phyloP scores from a whole-genome alignment of 2,329 filamentous ascomycete genomes.

The Trichoderma atroviride region DNA sequence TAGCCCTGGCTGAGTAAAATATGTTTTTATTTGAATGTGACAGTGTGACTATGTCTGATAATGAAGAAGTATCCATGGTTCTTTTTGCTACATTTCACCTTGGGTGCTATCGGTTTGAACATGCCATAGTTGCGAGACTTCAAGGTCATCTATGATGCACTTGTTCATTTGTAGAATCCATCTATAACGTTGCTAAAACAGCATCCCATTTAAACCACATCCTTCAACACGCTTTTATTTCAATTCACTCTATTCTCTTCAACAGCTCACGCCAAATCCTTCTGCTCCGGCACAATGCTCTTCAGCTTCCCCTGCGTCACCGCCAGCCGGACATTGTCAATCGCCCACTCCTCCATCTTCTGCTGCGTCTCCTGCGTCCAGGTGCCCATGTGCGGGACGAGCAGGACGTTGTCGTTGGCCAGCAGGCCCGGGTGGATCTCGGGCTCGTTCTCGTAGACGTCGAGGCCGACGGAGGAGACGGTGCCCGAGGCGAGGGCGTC shows the following conservation, averaged over 20 bases:
- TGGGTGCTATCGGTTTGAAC: neutral
- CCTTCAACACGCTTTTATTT: neutral
- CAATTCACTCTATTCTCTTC: neutral
- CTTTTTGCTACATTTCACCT: neutral
- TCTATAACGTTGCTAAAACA: too few relatives aligned
- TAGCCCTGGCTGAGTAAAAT: constrained; percentile 12
- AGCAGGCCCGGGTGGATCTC: constrained; percentile 72
- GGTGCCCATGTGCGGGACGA: constrained; percentile 86
- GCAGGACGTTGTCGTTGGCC: constrained; percentile 68
- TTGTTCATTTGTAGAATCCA: too few relatives aligned
- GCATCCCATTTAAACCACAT: neutral
- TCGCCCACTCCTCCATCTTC: constrained; percentile 75
- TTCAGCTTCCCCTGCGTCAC: constrained; percentile 64
- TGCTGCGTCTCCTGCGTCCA: constrained; percentile 69
- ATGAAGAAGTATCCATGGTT: too few relatives aligned
- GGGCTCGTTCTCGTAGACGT: constrained; percentile 84
- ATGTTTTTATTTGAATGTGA: neutral
- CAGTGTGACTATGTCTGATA: neutral
- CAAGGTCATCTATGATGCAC: too few relatives aligned
- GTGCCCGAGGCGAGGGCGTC: constrained; percentile 69
- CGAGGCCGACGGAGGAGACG: constrained; percentile 72
- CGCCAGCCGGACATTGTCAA: constrained; percentile 68
- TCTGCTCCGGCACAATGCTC: constrained; percentile 74
- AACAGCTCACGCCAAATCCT: constrained; percentile 26
- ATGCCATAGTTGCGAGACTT: neutral